Conservation (phyloP, 1,284 basidiomycete species). For the Pseudomicrostroma phylloplanum region DNA sequence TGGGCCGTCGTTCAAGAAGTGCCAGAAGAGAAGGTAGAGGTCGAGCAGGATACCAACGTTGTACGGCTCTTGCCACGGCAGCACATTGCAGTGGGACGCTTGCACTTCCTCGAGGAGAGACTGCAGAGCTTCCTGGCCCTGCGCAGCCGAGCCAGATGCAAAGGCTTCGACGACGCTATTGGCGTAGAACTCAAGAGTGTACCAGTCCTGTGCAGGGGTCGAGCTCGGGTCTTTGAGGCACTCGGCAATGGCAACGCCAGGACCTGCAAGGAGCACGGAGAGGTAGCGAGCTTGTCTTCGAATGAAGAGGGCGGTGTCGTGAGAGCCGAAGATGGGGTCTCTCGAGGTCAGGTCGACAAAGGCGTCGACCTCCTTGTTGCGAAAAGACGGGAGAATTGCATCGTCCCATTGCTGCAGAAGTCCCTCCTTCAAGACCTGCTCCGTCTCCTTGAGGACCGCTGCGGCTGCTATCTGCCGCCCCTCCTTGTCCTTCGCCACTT, state of each 20-base stretch:
- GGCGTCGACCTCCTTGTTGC: neutral
- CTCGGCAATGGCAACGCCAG: too few species aligned
- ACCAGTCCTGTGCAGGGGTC: too few species aligned
- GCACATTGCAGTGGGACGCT: neutral
- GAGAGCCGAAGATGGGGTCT: neutral
- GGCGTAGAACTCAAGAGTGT: too few species aligned
- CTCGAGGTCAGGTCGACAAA: neutral
- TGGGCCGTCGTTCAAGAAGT: too few species aligned
- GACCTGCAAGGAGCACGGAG: neutral
- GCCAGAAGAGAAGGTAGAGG: neutral
- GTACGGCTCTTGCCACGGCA: neutral
- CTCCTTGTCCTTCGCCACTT: neutral
- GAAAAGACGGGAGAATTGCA: slow-evolving; percentile 23
- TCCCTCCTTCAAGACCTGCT: slow-evolving; percentile 14
- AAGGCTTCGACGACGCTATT: too few species aligned
- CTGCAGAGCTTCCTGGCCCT: too few species aligned
- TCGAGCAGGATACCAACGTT: neutral
- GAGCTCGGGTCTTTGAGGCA: too few species aligned
- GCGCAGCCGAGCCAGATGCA: too few species aligned
- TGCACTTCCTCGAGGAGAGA: too few species aligned
- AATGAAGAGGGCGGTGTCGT: neutral
- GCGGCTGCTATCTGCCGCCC: too few species aligned
- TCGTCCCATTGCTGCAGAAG: slow-evolving; percentile 27
- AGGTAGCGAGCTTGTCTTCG: neutral
- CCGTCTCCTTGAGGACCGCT: neutral